Evolutionary conservation across 352 stramenopile genomes (phyloP).

Genomic region (Phytopythium oedochilum): DNA sequence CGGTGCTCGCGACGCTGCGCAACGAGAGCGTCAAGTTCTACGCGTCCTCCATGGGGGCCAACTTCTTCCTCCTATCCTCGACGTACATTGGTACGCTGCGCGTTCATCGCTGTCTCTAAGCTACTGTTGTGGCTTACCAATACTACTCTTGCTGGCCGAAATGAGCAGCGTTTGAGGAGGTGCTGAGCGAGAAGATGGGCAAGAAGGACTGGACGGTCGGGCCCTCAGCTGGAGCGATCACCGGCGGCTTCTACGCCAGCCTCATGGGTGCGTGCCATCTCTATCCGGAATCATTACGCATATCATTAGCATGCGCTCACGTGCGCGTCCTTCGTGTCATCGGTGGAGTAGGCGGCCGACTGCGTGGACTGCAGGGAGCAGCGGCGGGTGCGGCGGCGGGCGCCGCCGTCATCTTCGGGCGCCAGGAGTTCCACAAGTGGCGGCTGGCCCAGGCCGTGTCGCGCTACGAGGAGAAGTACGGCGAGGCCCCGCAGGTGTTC

Average conservation of each 20-base stretch:
- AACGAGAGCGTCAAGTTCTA: constrained; percentile 83
- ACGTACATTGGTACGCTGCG: constrained; percentile 73
- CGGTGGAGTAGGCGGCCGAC: constrained; percentile 45
- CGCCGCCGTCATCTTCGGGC: constrained; percentile 52
- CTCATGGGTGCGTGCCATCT: constrained; percentile 41
- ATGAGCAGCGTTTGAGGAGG: constrained; percentile 60
- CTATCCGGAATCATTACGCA: too few species aligned
- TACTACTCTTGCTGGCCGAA: too few species aligned
- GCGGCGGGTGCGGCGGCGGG: constrained; percentile 54
- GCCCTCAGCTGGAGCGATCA: constrained; percentile 48
- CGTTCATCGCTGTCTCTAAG: too few species aligned
- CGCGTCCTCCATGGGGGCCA: constrained; percentile 76
- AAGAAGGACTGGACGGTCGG: constrained; percentile 61
- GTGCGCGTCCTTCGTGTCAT: too few species aligned
- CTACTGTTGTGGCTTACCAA: too few species aligned
- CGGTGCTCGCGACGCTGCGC: constrained; percentile 53
- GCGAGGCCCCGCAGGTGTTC: constrained; percentile 49
- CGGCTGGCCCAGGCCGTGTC: constrained; percentile 65
- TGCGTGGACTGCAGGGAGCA: constrained; percentile 65
- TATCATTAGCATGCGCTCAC: too few species aligned
- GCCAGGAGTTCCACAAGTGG: constrained; percentile 75
- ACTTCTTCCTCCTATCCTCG: constrained; percentile 80
- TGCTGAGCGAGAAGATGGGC: constrained; percentile 65
- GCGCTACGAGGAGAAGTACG: constrained; percentile 81
- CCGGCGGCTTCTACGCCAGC: constrained; percentile 66